Evolutionary conservation across 164 flowering plant species (phyloP).

Genomic region (Akebia trifoliata): DNA sequence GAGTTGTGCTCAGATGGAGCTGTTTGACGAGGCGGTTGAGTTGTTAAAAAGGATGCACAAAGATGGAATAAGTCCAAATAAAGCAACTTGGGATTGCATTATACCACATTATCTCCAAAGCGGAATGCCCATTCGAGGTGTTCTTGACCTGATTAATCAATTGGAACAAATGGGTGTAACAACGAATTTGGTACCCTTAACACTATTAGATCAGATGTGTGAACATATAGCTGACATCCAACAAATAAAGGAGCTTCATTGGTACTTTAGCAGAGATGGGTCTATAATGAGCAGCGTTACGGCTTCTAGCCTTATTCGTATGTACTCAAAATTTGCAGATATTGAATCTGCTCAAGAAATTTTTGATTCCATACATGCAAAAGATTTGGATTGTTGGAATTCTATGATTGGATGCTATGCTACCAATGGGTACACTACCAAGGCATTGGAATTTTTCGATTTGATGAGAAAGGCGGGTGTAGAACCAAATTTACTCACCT

Average conservation of each 20-base stretch:
- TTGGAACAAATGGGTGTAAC: constrained; percentile 14
- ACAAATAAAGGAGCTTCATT: constrained; percentile 21
- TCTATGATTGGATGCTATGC: constrained; percentile 27
- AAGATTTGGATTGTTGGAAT: constrained; percentile 23
- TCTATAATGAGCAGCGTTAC: constrained; percentile 7
- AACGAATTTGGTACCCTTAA: not conserved
- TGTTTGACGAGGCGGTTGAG: constrained; percentile 19
- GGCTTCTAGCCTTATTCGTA: constrained; percentile 16
- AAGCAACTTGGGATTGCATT: constrained; percentile 23
- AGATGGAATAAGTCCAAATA: constrained; percentile 18
- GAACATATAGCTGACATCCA: constrained; percentile 13
- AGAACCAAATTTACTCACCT: constrained; percentile 16
- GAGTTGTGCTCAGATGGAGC: constrained; percentile 18
- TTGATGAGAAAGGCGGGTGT: constrained; percentile 18
- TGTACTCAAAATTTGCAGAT: constrained; percentile 22
- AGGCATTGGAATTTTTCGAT: constrained; percentile 19
- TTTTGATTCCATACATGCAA: constrained; percentile 11
- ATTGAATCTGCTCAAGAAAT: constrained; percentile 19
- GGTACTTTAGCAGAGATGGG: constrained; percentile 9
- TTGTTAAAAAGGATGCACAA: constrained; percentile 17
- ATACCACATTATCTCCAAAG: constrained; percentile 11
- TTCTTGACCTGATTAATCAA: constrained; percentile 13
- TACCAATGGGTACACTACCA: constrained; percentile 10
- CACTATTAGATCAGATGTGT: constrained; percentile 11
- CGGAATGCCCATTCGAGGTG: constrained; percentile 4